Evolutionary conservation across 2,329 filamentous ascomycete genomes (phyloP).

Genomic region (Fusarium sororula): DNA sequence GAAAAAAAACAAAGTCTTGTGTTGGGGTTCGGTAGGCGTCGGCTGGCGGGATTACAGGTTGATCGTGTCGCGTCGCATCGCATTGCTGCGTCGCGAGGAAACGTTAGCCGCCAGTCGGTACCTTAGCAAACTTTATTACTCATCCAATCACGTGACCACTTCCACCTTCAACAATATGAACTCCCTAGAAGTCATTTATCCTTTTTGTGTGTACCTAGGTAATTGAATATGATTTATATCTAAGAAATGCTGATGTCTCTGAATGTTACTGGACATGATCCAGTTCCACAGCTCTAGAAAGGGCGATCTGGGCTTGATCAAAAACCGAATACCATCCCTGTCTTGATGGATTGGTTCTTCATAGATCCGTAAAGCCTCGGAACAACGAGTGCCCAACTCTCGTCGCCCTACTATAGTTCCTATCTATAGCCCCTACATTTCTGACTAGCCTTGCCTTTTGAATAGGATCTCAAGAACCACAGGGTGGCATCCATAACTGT

Average conservation of each 20-base stretch:
- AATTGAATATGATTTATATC: not conserved
- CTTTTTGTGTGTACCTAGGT: not conserved
- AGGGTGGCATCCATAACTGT: not conserved
- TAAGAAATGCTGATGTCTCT: conserved; percentile 6
- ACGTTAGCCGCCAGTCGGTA: conserved; percentile 1
- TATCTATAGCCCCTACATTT: conserved; percentile 9
- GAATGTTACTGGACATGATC: not conserved
- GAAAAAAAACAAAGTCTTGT: not conserved
- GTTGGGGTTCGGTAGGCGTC: conserved; percentile 16
- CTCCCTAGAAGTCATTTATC: not conserved
- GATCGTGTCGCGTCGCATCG: conserved; percentile 43
- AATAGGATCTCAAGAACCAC: not conserved
- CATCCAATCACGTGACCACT: conserved; percentile 33
- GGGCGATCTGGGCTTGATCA: not conserved
- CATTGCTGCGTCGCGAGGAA: conserved; percentile 26
- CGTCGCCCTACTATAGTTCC: conserved; percentile 7
- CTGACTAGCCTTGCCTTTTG: not conserved
- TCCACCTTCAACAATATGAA: not conserved
- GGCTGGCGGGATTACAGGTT: conserved; percentile 23
- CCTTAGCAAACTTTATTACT: not conserved
- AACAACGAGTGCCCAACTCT: not conserved
- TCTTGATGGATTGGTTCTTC: not conserved
- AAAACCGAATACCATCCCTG: not conserved
- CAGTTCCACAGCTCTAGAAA: not conserved
- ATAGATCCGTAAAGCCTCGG: not conserved